Conservation (phyloP, 2,329 filamentous ascomycete species). For the Bipolaris bicolor region DNA sequence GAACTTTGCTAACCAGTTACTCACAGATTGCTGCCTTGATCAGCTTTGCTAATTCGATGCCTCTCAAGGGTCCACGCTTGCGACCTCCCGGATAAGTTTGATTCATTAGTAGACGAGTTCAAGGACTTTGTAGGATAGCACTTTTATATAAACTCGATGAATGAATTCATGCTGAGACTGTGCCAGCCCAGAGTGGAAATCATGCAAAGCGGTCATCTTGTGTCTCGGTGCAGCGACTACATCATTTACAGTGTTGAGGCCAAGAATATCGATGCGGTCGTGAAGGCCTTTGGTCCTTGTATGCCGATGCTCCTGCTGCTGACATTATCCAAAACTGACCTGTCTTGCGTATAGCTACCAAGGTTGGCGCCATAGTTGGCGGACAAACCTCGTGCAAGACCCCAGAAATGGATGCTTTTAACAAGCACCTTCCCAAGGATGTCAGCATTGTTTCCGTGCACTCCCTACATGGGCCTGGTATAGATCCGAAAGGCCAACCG, state of each 20-base stretch:
- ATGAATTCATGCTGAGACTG: conserved; percentile 53
- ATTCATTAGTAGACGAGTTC: conserved; percentile 81
- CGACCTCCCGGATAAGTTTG: conserved; percentile 88
- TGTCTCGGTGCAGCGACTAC: conserved; percentile 95
- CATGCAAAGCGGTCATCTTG: conserved; percentile 90
- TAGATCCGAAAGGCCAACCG: conserved; percentile 87
- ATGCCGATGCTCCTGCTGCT: conserved; percentile 53
- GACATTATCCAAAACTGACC: conserved; percentile 14
- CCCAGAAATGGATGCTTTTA: conserved; percentile 92
- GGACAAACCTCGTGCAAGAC: conserved; percentile 98
- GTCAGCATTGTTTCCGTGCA: conserved; percentile 95
- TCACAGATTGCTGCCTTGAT: conserved; percentile 30
- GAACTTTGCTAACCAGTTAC: conserved; percentile 43
- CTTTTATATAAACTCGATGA: conserved; percentile 46
- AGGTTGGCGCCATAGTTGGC: conserved; percentile 91
- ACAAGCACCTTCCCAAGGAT: conserved; percentile 82
- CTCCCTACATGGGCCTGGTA: conserved; percentile 90
- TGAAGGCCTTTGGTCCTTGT: conserved; percentile 91
- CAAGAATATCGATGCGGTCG: conserved; percentile 84
- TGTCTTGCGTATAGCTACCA: conserved; percentile 71
- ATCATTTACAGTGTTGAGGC: conserved; percentile 99
- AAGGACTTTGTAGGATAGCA: conserved; percentile 76
- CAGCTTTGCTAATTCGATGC: conserved; percentile 29
- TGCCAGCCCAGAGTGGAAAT: conserved; percentile 80
- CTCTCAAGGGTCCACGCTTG: conserved; percentile 84